Base-by-base conservation (phyloP, 2,329 filamentous ascomycete genomes). In the Phyllosticta citribraziliensis region DNA sequence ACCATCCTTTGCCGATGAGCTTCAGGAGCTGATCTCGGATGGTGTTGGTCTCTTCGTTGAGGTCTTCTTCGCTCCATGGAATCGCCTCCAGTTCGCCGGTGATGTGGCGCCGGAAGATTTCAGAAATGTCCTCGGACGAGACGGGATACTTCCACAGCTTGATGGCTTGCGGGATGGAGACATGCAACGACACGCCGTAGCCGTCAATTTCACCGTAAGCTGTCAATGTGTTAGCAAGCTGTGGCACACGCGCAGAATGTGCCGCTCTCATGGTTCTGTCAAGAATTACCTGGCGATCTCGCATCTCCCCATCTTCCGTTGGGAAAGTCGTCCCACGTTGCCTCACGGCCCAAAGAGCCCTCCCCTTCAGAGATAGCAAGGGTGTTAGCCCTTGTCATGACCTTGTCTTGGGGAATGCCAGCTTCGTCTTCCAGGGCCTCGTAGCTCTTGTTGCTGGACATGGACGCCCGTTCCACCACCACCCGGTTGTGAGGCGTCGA, bases 291-390 rank as follows among this genome's bases (percentile, higher is more conserved):
- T 35, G 91, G 91, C 2, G 91, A 96, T 58, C 93, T 84, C 4
- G 92, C 89, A 69, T 97, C 93, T 71, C 93, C 93, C 86, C 93
- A 97, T 60, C 93, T 85, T 27, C 93, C 94, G 78, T 97, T 97
- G 65, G 93, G 93, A 74, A 91, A 99, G 69, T 99, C 94, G 69
- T 99, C 94, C 94, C 94, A 99, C 0, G 94, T 99, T 35, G 94
- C 94, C 79, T 97, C 93, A 56, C 94, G 84, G 11, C 93, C 94
- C 6, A 97, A 80, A 3, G 88, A 83, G 24, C 93, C 94, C 69
- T 96, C 88, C 5, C 94, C 93, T 76, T 97, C 93, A 0, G 92
- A 96, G 62, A 97, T 97, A 27, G 92, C 91, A 10, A 97, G 82
- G 0, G 91, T 94, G 72, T 92, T 93, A 61, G 88, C 87, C 58